Base-by-base conservation (phyloP, 2,329 filamentous ascomycete genomes). In the Exophiala sp. region DNA sequence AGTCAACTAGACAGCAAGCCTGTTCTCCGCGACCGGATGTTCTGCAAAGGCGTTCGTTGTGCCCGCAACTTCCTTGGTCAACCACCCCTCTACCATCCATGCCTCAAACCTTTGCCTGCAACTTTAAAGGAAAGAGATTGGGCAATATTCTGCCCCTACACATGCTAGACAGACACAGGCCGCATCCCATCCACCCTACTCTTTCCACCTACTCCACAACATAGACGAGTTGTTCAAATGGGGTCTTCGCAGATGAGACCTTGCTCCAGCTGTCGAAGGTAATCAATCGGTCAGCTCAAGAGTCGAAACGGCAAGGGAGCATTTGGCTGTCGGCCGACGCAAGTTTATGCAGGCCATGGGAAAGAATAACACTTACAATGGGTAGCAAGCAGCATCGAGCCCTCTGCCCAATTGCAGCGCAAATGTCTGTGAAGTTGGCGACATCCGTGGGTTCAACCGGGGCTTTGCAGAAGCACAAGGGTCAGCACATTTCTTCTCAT, bases 351-450 rank as follows among this genome's bases (percentile, higher is more conserved):
- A 42, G 7, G 21, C 5, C 30, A n/a, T n/a, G n/a, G 5, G 30
- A n/a, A 34, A n/a, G 10, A 34, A 34, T n/a, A 13, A 11, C 9
- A 57, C 52, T 52, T 46, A 57, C 55, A 23, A 81, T 70, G 6
- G 78, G 78, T 14, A 81, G 57, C 10, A 74, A 64, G 57, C 79
- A 82, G 73, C 79, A 81, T 59, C 76, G 76, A 49, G 77, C 77
- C 53, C 73, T 73, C 66, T 80, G 77, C 44, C 77, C 76, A 3
- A 70, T 68, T 3, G 58, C 68, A 2, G 75, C 46, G 60, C 77
- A 80, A 56, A 72, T 65, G 18, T 66, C 63, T 52, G 68, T 64
- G 65, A 80, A 77, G 50, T 68, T 61, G 18, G 66, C 64, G 44
- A 69, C 66, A 54, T 63, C 61, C 30, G 60, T 59, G 11, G 76